phyloP scores from a whole-genome alignment of 805 yeast species.

The Candida xyloterini region DNA sequence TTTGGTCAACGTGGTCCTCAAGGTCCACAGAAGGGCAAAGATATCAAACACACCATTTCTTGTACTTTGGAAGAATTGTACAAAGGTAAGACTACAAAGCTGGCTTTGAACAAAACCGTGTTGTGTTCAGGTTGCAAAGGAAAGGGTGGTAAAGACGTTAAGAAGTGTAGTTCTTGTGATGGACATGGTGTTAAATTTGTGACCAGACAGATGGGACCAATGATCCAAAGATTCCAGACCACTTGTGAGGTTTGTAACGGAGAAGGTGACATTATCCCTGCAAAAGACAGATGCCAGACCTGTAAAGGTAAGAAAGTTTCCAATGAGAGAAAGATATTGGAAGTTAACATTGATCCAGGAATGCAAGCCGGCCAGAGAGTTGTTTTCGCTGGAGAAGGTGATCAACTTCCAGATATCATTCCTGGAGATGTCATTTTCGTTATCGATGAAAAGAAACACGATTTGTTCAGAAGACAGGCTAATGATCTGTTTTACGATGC shows the following conservation, averaged over 20 bases:
- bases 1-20: conserved; percentile 62
- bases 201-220: conserved; percentile 98
- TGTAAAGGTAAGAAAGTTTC: conserved; percentile 89
- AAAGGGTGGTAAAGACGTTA: conserved; percentile 92
- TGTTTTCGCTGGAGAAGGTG: conserved; percentile 93
- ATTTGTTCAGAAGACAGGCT: conserved; percentile 78
- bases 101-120: conserved; percentile 90
- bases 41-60: conserved; percentile 81
- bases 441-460: conserved; percentile 86
- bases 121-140: conserved; percentile 90
- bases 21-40: conserved; percentile 88
- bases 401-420: conserved; percentile 89
- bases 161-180: conserved; percentile 80
- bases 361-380: conserved; percentile 93
- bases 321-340: conserved; percentile 86
- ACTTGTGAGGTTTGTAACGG: conserved; percentile 92
- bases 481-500: conserved; percentile 83
- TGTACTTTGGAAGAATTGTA: conserved; percentile 90
- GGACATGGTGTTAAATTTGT: conserved; percentile 91
- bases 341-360: conserved; percentile 95
- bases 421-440: conserved; percentile 97
- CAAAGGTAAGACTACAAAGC: conserved; percentile 90
- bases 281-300: conserved; percentile 80
- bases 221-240: conserved; percentile 97
- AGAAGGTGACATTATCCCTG: conserved; percentile 81